Base-by-base conservation (phyloP, 805 yeast species). In the Saturnispora serradocipensis region DNA sequence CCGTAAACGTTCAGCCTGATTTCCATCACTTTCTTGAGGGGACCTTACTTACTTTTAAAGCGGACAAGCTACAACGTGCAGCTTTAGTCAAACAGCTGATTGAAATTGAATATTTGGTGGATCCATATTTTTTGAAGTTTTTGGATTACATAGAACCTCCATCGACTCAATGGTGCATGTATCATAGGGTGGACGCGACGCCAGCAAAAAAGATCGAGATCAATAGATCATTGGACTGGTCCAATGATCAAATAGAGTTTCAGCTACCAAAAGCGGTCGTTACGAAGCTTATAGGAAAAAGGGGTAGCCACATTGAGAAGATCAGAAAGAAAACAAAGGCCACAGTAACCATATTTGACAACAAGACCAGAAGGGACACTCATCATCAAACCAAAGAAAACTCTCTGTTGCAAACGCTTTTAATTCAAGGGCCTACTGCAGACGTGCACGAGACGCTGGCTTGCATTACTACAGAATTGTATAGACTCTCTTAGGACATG, bases 221-320 rank as follows among this genome's bases (percentile, higher is more conserved):
- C 22, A 16, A 5, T 10, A 15, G 7, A 16, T 1, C 5, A 38
- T 16, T 10, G 4, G 16, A 25, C 15, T 13, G 3, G 18, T 6
- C 25, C 9, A 30, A 20, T 18, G 15, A 45, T 10, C n/a, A 15
- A 13, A 27, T 36, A 11, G 16, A 38, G 13, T 24, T 46, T 22
- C 43, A 34, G n/a, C 27, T 48, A 10, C 42, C 45, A 16, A 25
- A 20, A 35, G 15, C 22, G 9, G 3, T 16, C 50, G 68, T 74
- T 2, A 64, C 74, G 1, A 68, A 62, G 46, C 54, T 76, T 6
- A 75, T 76, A 47, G 81, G 81, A 0, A 64, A 59, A 24, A 59
- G 61, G n/a, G 81, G 81, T 1, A 36, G 54, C 18, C 62, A 67
- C 42, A 74, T 77, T 13, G 66, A 64, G 38, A 47, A 48, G 5